Evolutionary conservation across 148 eudicot genomes (phyloP), one percentile per base, ranked within the genome.

Genomic region (Rhododendron ferrugineum): DNA sequence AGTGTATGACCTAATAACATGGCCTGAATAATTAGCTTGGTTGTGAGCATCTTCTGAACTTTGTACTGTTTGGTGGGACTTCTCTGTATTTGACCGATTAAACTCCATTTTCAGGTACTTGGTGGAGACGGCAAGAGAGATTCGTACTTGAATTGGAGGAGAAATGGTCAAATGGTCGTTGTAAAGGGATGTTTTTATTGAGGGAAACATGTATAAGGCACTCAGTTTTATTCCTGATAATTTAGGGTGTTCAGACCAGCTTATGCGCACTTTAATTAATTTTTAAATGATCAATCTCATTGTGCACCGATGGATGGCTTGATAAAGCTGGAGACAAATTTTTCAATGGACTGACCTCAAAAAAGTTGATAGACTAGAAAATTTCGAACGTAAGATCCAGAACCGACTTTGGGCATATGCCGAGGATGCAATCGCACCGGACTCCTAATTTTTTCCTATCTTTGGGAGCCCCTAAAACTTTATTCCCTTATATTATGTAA

Each of bases 1-100:
- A 6, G 85, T 73, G 40, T 89, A 90, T 0, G 91, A 87, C 73
- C 87, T 88, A 16, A 26, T 88, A 16, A 44, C 82, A 83, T 86
- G 85, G 32, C 74, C 52, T 6, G 74, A 62, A 23, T 58, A 62
- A 23, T 58, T 58, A 22, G 11, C 46, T 81, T 36, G 83, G 30
- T 36, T 4, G n/a, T 58, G 40, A 37, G 30, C 5, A 30, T 73
- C 64, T 23, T 75, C 85, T 36, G 70, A 84, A 11, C 6, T 84
- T 14, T 46, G 40, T 36, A 26, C 50, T 75, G 40, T 36, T 84
- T 37, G 80, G 81, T 49, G 37, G 10, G 70, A 23, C 18, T 74
- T 52, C 42, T 75, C 52, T 22, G 5, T 74, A 4, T 50, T 54
- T 11, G 72, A 37, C 15, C 8, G 85, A 36, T 75, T 84, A 50